Conservation (phyloP, 2,329 filamentous ascomycete genomes). For the Rasamsonia emersonii region DNA sequence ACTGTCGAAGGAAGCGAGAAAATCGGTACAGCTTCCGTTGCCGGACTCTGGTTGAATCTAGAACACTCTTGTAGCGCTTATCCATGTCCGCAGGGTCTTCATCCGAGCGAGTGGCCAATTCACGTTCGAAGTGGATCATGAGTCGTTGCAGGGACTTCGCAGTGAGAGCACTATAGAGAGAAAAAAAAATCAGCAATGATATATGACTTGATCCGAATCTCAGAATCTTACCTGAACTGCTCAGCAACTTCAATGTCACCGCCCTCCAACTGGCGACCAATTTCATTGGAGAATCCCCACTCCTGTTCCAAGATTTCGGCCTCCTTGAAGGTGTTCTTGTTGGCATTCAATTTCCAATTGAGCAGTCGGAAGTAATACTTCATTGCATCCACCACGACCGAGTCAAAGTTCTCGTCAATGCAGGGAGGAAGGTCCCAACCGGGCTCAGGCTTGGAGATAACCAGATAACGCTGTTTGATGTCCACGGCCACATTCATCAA, state of each 20-base stretch:
- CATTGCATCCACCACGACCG: slow-evolving; percentile 80
- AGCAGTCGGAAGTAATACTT: slow-evolving; percentile 99
- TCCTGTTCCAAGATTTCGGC: slow-evolving; percentile 95
- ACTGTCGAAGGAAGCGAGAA: slow-evolving; percentile 77
- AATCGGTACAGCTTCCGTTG: slow-evolving; percentile 96
- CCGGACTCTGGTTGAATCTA: slow-evolving; percentile 91
- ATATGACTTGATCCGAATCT: not conserved
- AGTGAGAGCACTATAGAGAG: slow-evolving; percentile 58
- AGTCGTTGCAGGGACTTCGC: slow-evolving; percentile 85
- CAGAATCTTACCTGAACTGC: slow-evolving; percentile 73
- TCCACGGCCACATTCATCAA: slow-evolving; percentile 82
- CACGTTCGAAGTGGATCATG: slow-evolving; percentile 83
- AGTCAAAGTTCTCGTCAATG: slow-evolving; percentile 93
- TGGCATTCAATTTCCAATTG: slow-evolving; percentile 93
- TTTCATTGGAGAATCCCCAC: slow-evolving; percentile 94
- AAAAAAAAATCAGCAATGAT: slow-evolving; percentile 18
- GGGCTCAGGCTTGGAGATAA: slow-evolving; percentile 74
- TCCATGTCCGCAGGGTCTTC: slow-evolving; percentile 85
- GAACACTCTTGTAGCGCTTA: slow-evolving; percentile 88
- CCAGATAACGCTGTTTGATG: slow-evolving; percentile 82
- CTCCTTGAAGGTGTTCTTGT: slow-evolving; percentile 99
- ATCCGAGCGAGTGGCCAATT: slow-evolving; percentile 74
- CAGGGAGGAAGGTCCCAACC: slow-evolving; percentile 95
- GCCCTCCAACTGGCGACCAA: slow-evolving; percentile 81
- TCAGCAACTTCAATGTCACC: slow-evolving; percentile 96